A percentile compares a stretch with the other conserved stretches of the same genome.
phyloP scores from a whole-genome alignment of 2,329 filamentous ascomycete species.

The Ceratocystiopsis brevicomis region DNA sequence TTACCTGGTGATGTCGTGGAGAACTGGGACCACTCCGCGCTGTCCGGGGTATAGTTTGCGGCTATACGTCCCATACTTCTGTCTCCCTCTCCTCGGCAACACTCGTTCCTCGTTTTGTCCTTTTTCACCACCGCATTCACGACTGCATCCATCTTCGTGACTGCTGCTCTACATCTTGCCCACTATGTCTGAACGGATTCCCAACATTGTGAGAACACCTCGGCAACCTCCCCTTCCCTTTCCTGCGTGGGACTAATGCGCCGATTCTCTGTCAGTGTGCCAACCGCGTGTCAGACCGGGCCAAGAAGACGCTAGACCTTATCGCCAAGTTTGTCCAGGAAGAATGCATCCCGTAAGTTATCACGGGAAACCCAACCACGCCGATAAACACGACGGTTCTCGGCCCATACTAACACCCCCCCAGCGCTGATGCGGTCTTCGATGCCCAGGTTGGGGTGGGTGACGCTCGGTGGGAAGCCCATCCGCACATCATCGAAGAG shows the following conservation, averaged over 20 bases:
- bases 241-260: background rate
- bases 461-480: slow-evolving; percentile 56
- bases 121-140: too few relatives aligned
- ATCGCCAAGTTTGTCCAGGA: slow-evolving; percentile 95
- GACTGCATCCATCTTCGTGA: too few relatives aligned
- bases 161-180: background rate
- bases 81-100: too few relatives aligned
- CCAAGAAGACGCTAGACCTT: slow-evolving; percentile 66
- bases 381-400: too few relatives aligned
- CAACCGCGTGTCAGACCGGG: slow-evolving; percentile 58
- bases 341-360: slow-evolving; percentile 64
- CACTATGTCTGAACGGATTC: background rate
- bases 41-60: too few relatives aligned
- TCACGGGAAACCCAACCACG: too few relatives aligned
- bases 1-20: too few relatives aligned
- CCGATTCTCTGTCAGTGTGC: background rate
- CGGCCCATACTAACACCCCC: background rate
- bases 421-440: slow-evolving; percentile 59
- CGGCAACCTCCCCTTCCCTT: background rate
- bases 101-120: too few relatives aligned
- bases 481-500: slow-evolving; percentile 70
- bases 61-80: too few relatives aligned
- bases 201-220: background rate
- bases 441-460: slow-evolving; percentile 63
- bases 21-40: too few relatives aligned